These are phyloP conservation scores for Kernera saxatilis DNA, from an alignment of 345 rosid species.

Conservation along the genomic window DNA sequence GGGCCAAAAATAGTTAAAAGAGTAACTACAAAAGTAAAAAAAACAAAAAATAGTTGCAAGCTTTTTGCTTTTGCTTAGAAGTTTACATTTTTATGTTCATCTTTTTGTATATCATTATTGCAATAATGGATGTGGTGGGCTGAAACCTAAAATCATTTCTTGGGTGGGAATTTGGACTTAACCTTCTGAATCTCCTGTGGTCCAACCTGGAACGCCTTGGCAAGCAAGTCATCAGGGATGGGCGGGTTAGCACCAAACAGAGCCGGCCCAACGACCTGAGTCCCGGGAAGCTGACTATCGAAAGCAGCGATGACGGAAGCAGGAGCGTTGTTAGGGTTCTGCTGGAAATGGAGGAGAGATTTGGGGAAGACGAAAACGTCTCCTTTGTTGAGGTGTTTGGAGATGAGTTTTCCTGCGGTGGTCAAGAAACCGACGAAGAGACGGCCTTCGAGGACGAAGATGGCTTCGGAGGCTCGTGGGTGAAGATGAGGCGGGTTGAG, in stretches of 20 bases:
- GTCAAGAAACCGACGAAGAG: conserved; percentile 55
- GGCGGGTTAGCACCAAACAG: conserved; percentile 44
- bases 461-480: conserved; percentile 45
- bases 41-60: background rate
- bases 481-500: conserved; percentile 42
- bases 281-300: conserved; percentile 57
- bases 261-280: conserved; percentile 39
- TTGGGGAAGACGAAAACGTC: conserved; percentile 51
- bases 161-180: conserved; percentile 45
- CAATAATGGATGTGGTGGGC: background rate
- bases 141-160: conserved; percentile 26
- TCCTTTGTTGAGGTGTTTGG: conserved; percentile 51
- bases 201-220: conserved; percentile 43
- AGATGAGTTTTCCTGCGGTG: conserved; percentile 37
- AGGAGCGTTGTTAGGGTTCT: conserved; percentile 32
- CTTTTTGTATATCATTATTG: background rate
- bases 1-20: background rate
- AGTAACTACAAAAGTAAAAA: conserved; percentile 9
- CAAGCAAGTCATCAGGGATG: conserved; percentile 42
- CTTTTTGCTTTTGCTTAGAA: conserved; percentile 15
- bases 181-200: conserved; percentile 35
- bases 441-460: conserved; percentile 52
- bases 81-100: background rate
- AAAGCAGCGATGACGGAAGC: conserved; percentile 52
- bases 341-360: conserved; percentile 56